Percentiles rank a stretch among this genome's conserved stretches.
Conservation (phyloP, 257 asterid genomes). For the Solanum chaucha region DNA sequence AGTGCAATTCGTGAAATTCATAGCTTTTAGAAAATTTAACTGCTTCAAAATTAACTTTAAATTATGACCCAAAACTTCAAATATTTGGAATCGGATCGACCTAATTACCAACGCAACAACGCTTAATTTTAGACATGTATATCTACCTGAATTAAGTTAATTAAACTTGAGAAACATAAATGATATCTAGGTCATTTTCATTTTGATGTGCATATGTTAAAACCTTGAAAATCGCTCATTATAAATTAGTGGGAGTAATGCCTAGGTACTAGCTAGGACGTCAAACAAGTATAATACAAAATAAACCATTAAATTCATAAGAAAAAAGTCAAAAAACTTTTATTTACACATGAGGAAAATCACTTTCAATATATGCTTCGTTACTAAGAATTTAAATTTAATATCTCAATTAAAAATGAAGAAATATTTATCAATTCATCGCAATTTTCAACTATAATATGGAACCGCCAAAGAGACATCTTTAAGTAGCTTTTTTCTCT, state of each 20-base stretch:
- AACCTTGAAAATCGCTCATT: not conserved
- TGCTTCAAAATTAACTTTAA: not conserved
- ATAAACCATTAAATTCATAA: not conserved
- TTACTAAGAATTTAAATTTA: too few species aligned
- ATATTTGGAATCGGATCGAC: not conserved
- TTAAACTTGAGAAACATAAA: too few species aligned
- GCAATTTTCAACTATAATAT: not conserved
- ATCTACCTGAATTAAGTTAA: not conserved
- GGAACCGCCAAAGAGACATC: constrained; percentile 53
- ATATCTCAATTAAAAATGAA: too few species aligned
- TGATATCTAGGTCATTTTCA: not conserved
- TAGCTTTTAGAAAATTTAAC: not conserved
- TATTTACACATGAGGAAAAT: too few species aligned
- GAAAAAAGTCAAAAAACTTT: not conserved
- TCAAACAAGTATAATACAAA: not conserved
- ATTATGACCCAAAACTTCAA: too few species aligned
- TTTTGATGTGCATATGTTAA: not conserved
- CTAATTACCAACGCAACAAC: not conserved
- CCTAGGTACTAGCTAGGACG: not conserved
- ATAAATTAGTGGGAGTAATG: not conserved
- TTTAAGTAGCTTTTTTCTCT: constrained; percentile 39
- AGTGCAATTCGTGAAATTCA: not conserved
- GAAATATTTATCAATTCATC: too few species aligned
- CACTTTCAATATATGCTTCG: not conserved
- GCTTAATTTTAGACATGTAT: not conserved